These are phyloP conservation scores for Trametes cinnabarina DNA, from an alignment of 768 basidiomycete genomes.

Conservation along the genomic window DNA sequence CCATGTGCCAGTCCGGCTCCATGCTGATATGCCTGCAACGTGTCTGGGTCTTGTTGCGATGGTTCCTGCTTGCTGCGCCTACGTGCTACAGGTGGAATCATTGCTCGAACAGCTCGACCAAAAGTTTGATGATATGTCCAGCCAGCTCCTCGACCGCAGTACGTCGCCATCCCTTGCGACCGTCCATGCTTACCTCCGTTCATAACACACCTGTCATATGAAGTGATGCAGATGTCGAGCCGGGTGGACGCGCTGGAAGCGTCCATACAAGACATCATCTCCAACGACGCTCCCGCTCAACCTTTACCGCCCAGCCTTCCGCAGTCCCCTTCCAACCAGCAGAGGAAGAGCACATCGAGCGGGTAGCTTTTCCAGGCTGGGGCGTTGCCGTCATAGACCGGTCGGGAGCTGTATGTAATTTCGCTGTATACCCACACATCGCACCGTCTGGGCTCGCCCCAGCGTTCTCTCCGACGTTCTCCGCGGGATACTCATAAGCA, in stretches of 20 bases:
- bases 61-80: not conserved
- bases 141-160: constrained; percentile 84
- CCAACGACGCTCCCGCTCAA: constrained; percentile 54
- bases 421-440: constrained; percentile 14
- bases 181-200: not conserved
- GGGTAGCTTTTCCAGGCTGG: constrained; percentile 2
- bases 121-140: constrained; percentile 92
- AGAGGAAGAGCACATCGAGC: constrained; percentile 22
- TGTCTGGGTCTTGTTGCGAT: not conserved
- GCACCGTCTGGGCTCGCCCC: not conserved
- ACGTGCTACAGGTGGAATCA: constrained; percentile 70
- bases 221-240: constrained; percentile 92
- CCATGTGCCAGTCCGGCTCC: not conserved
- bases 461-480: not conserved
- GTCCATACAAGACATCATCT: constrained; percentile 91
- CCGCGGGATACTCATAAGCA: constrained; percentile 6
- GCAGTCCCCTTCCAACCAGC: constrained; percentile 49
- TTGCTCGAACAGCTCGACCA: constrained; percentile 84
- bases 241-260: constrained; percentile 88
- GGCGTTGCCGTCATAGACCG: constrained; percentile 1
- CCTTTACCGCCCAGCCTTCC: constrained; percentile 45
- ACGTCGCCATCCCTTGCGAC: constrained; percentile 30
- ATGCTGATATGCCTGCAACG: not conserved
- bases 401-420: constrained; percentile 12
- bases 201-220: constrained; percentile 11